Base-by-base conservation (phyloP, 805 yeast genomes). In the Priceomyces castillae region DNA sequence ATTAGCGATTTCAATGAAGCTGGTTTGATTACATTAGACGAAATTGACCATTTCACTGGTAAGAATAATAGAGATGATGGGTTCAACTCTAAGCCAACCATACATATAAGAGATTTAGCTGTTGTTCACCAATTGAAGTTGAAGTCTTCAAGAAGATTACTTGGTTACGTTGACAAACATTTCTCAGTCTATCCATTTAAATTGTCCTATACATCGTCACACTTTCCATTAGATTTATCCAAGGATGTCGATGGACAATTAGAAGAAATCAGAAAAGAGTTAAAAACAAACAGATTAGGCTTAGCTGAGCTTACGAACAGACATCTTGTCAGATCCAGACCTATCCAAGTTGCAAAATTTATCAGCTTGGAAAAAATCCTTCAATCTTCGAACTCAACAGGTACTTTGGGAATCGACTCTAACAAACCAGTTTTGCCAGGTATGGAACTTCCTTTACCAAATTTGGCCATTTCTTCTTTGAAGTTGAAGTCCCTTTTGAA, bases 181-280 rank as follows among this genome's bases (percentile, higher is more conserved):
- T 74, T 79, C 53, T 86, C 96, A 20, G 98, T 94, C 26, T 92
- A 80, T 65, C 98, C 99, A 44, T 88, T 92, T 74, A 92, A 89
- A 66, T 74, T 90, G 52, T 74, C 89, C 30, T 84, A 87, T 65
- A 68, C 87, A 37, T 76, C 88, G 12, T 71, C 73, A 18, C 55
- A 64, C 33, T 84, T 83, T 76, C 90, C 90, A 43, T 63, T 83
- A 18, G 66, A 76, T 37, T 57, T 69, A 33, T 48, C 53, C 31
- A 59, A 51, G 30, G 63, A 71, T 41, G 51, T 67, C 20, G 53
- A 48, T 12, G 67, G 67, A 15, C 80, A 75, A 58, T 61, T 80
- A 49, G 66, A 61, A 34, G 43, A 62, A 18, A 69, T 81, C 50
- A 71, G 73, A 49, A 65, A 74, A 42, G 89, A 84, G 51, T 65